Conservation (phyloP, 345 rosid genomes). For the Melastoma malabathricum region DNA sequence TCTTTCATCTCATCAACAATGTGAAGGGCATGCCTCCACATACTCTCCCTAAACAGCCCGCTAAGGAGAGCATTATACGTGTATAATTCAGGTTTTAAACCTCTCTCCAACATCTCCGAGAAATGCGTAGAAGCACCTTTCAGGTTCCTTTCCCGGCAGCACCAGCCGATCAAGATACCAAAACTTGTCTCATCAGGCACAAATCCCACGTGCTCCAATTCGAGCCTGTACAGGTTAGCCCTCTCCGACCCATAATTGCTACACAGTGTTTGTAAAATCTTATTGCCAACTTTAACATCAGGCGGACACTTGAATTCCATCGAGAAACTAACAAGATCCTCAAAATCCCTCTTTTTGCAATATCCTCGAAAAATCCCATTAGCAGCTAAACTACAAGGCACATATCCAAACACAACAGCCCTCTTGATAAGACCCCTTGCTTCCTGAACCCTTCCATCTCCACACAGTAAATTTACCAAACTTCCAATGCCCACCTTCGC, state of each 20-base stretch:
- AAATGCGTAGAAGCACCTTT: conserved; percentile 33
- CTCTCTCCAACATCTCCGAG: conserved; percentile 40
- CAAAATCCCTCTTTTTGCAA: conserved; percentile 62
- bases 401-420: conserved; percentile 31
- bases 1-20: conserved; percentile 57
- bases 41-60: conserved; percentile 37
- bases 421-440: conserved; percentile 48
- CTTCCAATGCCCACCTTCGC: conserved; percentile 23
- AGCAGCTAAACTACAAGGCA: conserved; percentile 20
- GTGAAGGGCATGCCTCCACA: conserved; percentile 35
- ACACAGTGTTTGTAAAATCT: conserved; percentile 41
- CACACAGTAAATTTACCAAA: conserved; percentile 45
- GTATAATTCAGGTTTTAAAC: conserved; percentile 33
- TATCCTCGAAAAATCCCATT: conserved; percentile 46
- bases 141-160: conserved; percentile 47
- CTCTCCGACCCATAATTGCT: conserved; percentile 33
- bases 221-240: conserved; percentile 39
- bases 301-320: conserved; percentile 30
- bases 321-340: conserved; percentile 47
- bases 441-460: conserved; percentile 46
- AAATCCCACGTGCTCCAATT: conserved; percentile 46
- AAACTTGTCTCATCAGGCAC: conserved; percentile 43
- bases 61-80: conserved; percentile 49
- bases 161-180: conserved; percentile 60
- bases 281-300: conserved; percentile 38